Conservation (phyloP, 495 filamentous ascomycete genomes). For the Tuber melanosporum region DNA sequence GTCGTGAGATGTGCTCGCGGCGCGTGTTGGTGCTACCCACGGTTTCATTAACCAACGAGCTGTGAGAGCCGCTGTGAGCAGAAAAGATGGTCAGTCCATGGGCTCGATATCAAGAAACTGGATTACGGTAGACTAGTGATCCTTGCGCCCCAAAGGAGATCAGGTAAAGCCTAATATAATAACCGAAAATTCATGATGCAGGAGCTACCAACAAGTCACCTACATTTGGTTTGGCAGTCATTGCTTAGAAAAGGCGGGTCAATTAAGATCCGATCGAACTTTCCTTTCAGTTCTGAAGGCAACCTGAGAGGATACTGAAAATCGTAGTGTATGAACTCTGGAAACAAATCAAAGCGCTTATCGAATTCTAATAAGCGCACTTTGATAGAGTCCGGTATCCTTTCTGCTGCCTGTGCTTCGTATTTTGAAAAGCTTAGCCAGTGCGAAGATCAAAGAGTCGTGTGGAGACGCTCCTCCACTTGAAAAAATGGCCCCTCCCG, state of each 20-base stretch:
- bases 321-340: conserved; percentile 64
- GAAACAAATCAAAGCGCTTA: conserved; percentile 63
- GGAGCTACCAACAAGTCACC: conserved; percentile 10
- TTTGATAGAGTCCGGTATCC: conserved; percentile 41
- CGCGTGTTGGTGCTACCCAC: conserved; percentile 26
- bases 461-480: not conserved
- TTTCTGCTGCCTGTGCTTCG: conserved; percentile 30
- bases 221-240: conserved; percentile 75
- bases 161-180: not conserved
- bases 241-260: conserved; percentile 74
- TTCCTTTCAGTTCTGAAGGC: conserved; percentile 54
- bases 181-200: not conserved
- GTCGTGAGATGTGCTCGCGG: conserved; percentile 14
- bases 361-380: conserved; percentile 65
- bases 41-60: conserved; percentile 59
- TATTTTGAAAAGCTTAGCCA: not conserved
- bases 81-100: conserved; percentile 9
- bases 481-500: not conserved
- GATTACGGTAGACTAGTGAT: not conserved
- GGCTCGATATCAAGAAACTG: not conserved
- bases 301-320: conserved; percentile 60
- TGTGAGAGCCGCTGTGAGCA: conserved; percentile 56
- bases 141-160: not conserved
- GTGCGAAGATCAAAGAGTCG: not conserved
- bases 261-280: conserved; percentile 59